Conservation (phyloP, 441 rosid genomes). For the Adansonia gregorii region DNA sequence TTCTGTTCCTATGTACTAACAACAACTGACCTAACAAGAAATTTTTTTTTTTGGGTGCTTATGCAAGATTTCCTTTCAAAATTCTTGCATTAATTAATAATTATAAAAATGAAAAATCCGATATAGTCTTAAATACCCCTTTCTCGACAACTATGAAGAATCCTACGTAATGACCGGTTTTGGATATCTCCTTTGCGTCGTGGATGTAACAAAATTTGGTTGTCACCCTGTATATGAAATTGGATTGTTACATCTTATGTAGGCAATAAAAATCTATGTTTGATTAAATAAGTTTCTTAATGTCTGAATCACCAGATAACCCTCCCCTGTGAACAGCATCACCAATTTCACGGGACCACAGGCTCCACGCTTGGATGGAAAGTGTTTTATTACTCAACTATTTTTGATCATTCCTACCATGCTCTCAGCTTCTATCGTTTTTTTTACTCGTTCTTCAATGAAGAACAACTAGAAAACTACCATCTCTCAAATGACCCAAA, state of each 20-base stretch:
- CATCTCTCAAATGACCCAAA: slow-evolving; percentile 40
- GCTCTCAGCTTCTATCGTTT: not conserved
- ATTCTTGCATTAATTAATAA: not conserved
- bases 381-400: not conserved
- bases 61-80: not conserved
- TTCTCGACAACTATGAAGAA: not conserved
- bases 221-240: no score
- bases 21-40: not conserved
- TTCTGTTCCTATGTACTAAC: not conserved
- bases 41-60: not conserved
- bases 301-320: not conserved
- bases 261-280: not conserved
- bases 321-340: not conserved
- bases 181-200: no score
- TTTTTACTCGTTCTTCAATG: slow-evolving; percentile 27
- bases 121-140: no score
- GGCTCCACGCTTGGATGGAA: not conserved
- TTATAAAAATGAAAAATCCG: not conserved
- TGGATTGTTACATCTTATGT: no score
- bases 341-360: slow-evolving; percentile 22
- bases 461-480: slow-evolving; percentile 26
- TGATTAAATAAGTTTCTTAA: not conserved
- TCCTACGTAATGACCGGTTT: not conserved
- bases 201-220: no score
- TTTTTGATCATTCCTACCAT: not conserved